Base-by-base conservation (phyloP, 176 grass and related monocot species). In the Bothriochloa decipiens region DNA sequence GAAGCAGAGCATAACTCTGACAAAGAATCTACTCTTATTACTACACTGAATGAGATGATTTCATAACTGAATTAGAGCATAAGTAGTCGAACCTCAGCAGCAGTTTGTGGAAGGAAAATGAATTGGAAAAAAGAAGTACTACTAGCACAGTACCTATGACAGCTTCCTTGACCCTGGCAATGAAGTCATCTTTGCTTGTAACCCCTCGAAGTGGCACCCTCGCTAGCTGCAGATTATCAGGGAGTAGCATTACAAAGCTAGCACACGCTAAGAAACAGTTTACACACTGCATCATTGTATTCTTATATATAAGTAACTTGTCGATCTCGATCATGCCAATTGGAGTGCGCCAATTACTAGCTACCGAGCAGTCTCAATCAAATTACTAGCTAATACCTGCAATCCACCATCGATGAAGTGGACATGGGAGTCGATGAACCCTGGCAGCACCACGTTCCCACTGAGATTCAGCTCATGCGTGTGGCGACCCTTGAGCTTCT, bases 401-500 rank as follows among this genome's bases (percentile, higher is more conserved):
- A 99, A 50, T 10, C 93, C 96, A 26, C 91, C 96, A 14, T 74
- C 71, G 58, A 99, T 87, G 49, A 99, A 66, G 78, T 99, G 96
- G 32, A 91, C 89, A 80, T 99, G 96, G 37, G 96, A 99, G 88
- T 99, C 96, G 39, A 99, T 91, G 81, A 99, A 94, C 17, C 96
- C 96, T 0, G 93, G 93, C 26, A 99, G 52, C 42, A 99, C 90
- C 76, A 99, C 88, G 42, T 92, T 94, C 17, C 93, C 93, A 70
- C 88, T 87, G 77, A 96, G 93, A 87, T 88, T 91, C 82, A 99
- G 36, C 37, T 91, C 83, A 2, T 23, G 0, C 2, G 91, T 96
- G 70, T 47, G 70, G 14, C 32, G 45, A 17, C 88, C 93, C 83
- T 83, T 90, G 47, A 94, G 75, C 42, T 74, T 88, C 95, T 97